A percentile compares a stretch with the other conserved stretches of the same genome.
Evolutionary conservation across 1,284 basidiomycete genomes (phyloP).

Genomic region (Marasmius fiardii): DNA sequence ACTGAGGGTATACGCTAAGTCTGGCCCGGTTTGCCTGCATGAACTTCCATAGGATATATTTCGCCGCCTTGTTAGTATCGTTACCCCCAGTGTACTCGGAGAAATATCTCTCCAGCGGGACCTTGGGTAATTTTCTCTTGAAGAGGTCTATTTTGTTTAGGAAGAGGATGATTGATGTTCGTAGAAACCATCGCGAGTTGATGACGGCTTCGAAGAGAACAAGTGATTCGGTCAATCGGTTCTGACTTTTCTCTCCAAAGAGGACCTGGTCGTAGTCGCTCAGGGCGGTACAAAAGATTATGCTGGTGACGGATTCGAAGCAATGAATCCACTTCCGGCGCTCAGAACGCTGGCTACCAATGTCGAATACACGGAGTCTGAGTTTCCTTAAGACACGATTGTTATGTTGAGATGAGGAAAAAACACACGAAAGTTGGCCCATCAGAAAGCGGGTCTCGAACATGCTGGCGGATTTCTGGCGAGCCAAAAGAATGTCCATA

Average conservation of each 20-base stretch:
- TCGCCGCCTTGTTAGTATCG: conserved; percentile 97
- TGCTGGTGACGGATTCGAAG: conserved; percentile 93
- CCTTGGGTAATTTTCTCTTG: conserved; percentile 88
- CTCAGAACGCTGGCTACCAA: conserved; percentile 91
- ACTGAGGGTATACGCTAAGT: conserved; percentile 92
- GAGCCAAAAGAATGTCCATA: conserved; percentile 85
- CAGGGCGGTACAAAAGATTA: conserved; percentile 93
- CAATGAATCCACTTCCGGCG: conserved; percentile 95
- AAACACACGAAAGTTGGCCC: conserved; percentile 69
- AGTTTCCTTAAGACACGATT: neutral
- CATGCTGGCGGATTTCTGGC: conserved; percentile 92
- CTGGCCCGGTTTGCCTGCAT: conserved; percentile 92
- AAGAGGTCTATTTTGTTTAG: conserved; percentile 97
- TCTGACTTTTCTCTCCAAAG: conserved; percentile 75
- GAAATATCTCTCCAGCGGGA: conserved; percentile 87
- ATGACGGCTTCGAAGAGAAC: conserved; percentile 94
- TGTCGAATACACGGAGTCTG: conserved; percentile 94
- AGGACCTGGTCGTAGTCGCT: conserved; percentile 94
- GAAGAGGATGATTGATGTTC: conserved; percentile 91
- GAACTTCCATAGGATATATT: conserved; percentile 97
- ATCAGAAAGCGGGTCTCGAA: conserved; percentile 83
- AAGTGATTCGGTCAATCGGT: conserved; percentile 93
- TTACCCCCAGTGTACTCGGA: conserved; percentile 92
- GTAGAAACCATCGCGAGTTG: conserved; percentile 96
- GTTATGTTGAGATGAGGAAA: conserved; percentile 20